Evolutionary conservation across 2,329 filamentous ascomycete genomes (phyloP).

Genomic region (Cladosporium cucumerinum): DNA sequence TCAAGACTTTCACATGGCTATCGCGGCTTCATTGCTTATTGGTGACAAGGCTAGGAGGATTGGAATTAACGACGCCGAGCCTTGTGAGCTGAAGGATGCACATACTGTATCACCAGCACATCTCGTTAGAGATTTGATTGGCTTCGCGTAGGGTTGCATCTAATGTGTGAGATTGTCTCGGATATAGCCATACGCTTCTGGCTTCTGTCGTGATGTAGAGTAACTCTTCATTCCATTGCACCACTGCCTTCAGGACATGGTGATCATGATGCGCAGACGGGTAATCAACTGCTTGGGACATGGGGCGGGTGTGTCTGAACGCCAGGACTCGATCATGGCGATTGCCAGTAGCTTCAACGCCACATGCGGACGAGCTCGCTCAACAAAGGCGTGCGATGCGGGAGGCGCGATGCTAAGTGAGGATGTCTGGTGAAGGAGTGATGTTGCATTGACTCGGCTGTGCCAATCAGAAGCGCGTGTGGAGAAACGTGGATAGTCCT

Average conservation of each 20-base stretch:
- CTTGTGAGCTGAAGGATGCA: not conserved
- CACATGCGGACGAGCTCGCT: not conserved
- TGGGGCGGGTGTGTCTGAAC: not conserved
- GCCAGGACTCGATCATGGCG: not conserved
- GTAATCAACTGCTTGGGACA: not conserved
- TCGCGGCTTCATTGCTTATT: constrained; percentile 4
- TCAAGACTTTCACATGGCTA: not conserved
- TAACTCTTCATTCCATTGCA: not conserved
- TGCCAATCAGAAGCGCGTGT: not conserved
- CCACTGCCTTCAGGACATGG: not conserved
- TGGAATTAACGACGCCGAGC: not conserved
- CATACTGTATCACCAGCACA: not conserved
- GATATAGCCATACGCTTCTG: not conserved
- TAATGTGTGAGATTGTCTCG: not conserved
- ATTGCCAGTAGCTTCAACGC: constrained; percentile 3
- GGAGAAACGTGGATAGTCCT: not conserved
- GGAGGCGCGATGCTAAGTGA: not conserved
- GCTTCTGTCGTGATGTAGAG: not conserved
- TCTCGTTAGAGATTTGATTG: not conserved
- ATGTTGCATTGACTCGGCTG: not conserved
- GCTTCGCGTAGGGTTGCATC: not conserved
- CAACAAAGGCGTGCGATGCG: not conserved
- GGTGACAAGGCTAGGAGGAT: not conserved
- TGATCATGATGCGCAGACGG: not conserved
- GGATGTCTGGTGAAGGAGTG: constrained; percentile 1